These are phyloP conservation scores for Globisporangium spiculum DNA, from an alignment of 352 stramenopile species.

Conservation along the genomic window DNA sequence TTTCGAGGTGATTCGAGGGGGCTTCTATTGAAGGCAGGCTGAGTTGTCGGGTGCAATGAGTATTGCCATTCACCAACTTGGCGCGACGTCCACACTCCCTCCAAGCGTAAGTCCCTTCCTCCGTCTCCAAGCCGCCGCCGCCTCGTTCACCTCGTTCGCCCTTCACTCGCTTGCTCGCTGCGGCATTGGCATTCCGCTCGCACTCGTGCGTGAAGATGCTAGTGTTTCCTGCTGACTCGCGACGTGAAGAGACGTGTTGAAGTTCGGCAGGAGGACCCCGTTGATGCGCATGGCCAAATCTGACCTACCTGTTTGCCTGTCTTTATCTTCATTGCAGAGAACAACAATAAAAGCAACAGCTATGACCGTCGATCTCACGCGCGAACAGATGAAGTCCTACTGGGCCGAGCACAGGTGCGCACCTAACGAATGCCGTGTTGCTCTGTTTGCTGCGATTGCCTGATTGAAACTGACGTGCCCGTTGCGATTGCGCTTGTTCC, in stretches of 20 bases:
- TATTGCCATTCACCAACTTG: constrained; percentile 16
- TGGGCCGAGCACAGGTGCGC: constrained; percentile 66
- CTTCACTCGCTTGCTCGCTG: neutral
- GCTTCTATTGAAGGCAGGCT: neutral
- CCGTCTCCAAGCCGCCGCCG: neutral
- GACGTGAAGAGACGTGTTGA: neutral
- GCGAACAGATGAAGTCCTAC: constrained; percentile 77
- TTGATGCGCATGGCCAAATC: neutral
- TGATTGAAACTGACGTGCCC: constrained; percentile 3
- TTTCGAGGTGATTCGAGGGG: constrained; percentile 1
- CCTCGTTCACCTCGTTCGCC: neutral
- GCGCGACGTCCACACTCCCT: constrained; percentile 1
- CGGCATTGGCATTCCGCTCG: neutral
- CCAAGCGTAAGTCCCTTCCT: constrained; percentile 2
- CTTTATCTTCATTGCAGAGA: neutral
- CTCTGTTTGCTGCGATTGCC: neutral
- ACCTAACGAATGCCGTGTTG: neutral
- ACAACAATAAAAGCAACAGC: constrained; percentile 10
- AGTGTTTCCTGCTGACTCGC: neutral
- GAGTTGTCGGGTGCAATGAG: constrained; percentile 3
- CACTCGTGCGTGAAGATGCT: neutral
- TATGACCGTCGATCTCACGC: constrained; percentile 57
- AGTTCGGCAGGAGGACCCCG: neutral
- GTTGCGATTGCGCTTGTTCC: neutral
- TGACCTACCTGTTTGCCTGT: neutral